Evolutionary conservation across 2,329 filamentous ascomycete species (phyloP).

Genomic region (Nothopassalora personata): DNA sequence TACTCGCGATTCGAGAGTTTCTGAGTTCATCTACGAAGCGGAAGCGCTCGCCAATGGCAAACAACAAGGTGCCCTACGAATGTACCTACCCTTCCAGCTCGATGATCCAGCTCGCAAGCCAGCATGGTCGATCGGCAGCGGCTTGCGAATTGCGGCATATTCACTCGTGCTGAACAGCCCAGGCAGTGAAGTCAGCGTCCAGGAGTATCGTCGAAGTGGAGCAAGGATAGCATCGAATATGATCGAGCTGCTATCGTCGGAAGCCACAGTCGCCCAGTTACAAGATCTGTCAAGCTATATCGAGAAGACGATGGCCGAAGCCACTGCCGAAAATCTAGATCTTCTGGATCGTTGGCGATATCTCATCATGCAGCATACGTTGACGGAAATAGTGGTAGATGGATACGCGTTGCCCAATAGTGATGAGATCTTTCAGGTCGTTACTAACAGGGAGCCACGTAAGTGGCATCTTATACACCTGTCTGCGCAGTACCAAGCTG

Average conservation of each 20-base stretch:
- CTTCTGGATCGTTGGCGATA: constrained; percentile 17
- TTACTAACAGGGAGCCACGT: constrained; percentile 32
- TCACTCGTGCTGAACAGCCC: constrained; percentile 29
- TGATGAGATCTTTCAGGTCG: constrained; percentile 17
- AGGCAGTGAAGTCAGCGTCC: constrained; percentile 18
- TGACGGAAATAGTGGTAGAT: constrained; percentile 11
- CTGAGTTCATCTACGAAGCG: constrained; percentile 47
- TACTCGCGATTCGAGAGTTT: constrained; percentile 14
- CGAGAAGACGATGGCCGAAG: constrained; percentile 3
- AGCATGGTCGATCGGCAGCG: constrained; percentile 38
- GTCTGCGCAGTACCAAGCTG: constrained; percentile 38
- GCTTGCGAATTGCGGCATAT: constrained; percentile 37
- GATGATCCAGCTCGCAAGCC: constrained; percentile 41
- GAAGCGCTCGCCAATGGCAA: constrained; percentile 14
- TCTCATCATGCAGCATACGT: constrained; percentile 16
- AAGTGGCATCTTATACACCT: constrained; percentile 38
- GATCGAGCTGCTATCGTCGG: constrained; percentile 4
- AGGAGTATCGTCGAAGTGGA: constrained; percentile 38
- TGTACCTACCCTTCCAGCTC: constrained; percentile 62
- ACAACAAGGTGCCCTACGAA: constrained; percentile 31
- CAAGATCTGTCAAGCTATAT: neutral
- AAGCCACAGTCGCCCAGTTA: neutral
- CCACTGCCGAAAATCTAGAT: neutral
- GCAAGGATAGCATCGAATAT: constrained; percentile 17
- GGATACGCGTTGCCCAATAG: constrained; percentile 16